Evolutionary conservation across 257 asterid genomes (phyloP).

Genomic region (Ilex aquifolium): DNA sequence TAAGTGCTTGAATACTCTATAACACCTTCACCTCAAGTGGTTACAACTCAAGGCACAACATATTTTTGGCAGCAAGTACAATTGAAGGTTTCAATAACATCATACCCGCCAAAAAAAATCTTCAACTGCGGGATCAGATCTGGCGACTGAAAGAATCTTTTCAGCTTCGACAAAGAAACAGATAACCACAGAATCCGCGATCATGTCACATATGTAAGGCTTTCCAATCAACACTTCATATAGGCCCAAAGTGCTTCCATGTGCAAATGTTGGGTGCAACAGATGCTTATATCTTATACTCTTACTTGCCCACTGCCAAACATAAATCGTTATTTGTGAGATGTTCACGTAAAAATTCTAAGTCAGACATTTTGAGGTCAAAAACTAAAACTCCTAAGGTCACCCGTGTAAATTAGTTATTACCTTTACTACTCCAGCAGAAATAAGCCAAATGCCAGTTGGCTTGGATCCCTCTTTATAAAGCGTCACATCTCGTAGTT

Average conservation of each 20-base stretch:
- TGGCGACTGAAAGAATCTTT: constrained; percentile 52
- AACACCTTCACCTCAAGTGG: no score
- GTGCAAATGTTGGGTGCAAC: constrained; percentile 75
- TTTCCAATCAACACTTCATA: constrained; percentile 90
- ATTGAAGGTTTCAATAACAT: neutral
- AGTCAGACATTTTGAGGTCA: constrained; percentile 3
- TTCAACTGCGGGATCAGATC: constrained; percentile 81
- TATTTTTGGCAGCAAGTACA: no score
- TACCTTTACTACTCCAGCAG: constrained; percentile 94
- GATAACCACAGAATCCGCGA: constrained; percentile 75
- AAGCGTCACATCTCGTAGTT: constrained; percentile 59
- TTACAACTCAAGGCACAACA: no score
- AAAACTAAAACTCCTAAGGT: constrained; percentile 1
- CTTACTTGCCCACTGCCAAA: constrained; percentile 69
- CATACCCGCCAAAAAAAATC: constrained; percentile 95
- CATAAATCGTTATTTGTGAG: constrained; percentile 14
- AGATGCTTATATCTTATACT: constrained; percentile 32
- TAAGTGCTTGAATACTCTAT: no score
- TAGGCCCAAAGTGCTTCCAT: constrained; percentile 92
- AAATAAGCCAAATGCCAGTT: constrained; percentile 73
- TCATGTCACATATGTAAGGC: constrained; percentile 71
- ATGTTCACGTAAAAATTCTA: constrained; percentile 6
- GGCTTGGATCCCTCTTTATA: constrained; percentile 75
- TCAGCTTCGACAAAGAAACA: constrained; percentile 78
- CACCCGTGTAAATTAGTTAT: constrained; percentile 12